phyloP scores from a whole-genome alignment of 2,329 filamentous ascomycete species.

The Botrytis elliptica region DNA sequence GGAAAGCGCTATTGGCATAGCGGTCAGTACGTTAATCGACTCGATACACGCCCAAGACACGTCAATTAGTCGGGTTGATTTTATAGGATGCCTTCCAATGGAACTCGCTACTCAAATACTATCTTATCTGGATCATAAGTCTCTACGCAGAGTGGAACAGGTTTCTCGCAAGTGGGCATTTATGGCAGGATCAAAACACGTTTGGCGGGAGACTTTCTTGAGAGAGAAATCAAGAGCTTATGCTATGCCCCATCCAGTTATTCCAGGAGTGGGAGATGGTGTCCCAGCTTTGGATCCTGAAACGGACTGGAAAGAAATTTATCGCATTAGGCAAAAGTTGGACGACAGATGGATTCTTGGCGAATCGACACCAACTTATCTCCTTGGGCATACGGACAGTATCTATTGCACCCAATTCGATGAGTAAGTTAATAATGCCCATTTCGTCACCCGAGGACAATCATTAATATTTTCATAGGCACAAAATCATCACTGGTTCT shows the following conservation, averaged over 20 bases:
- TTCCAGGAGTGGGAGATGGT: constrained; percentile 56
- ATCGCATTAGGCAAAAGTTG: constrained; percentile 71
- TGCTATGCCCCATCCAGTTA: constrained; percentile 54
- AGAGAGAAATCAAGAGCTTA: constrained; percentile 60
- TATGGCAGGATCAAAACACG: constrained; percentile 52
- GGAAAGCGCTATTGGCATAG: constrained; percentile 65
- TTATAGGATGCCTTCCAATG: constrained; percentile 53
- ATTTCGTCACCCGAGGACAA: background rate
- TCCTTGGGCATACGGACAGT: constrained; percentile 91
- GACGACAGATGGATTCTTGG: constrained; percentile 77
- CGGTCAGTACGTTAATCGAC: constrained; percentile 41
- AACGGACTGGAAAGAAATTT: constrained; percentile 85
- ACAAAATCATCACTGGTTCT: constrained; percentile 95
- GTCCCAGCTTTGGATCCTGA: constrained; percentile 55
- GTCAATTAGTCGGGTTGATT: constrained; percentile 56
- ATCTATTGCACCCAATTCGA: constrained; percentile 99
- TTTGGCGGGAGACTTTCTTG: constrained; percentile 64
- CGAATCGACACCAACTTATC: constrained; percentile 77
- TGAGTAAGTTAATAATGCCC: constrained; percentile 60
- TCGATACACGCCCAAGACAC: constrained; percentile 41
- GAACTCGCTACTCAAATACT: constrained; percentile 62
- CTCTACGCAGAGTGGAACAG: constrained; percentile 48
- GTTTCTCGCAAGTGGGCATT: constrained; percentile 54
- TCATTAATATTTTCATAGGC: constrained; percentile 51
- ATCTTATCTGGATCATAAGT: constrained; percentile 53